phyloP scores from a whole-genome alignment of 148 eudicot species.

The Chenopodium formosanum region DNA sequence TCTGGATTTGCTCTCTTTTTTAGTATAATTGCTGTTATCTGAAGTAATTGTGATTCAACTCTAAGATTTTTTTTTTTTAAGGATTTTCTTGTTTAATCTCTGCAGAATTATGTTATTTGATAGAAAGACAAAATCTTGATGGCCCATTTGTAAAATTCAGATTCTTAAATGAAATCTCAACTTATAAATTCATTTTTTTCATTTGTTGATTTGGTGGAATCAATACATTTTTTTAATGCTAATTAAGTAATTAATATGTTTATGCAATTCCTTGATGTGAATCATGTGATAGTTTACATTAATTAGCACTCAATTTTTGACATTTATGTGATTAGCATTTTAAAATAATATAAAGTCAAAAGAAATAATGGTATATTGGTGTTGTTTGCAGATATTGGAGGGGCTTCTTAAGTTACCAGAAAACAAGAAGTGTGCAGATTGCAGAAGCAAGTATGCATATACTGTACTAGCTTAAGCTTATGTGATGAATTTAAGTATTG shows the following conservation, averaged over 20 bases:
- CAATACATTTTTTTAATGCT: no score
- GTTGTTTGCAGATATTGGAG: constrained; percentile 57
- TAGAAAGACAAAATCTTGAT: not conserved
- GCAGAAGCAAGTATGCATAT: constrained; percentile 60
- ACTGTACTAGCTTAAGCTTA: not conserved
- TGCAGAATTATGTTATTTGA: not conserved
- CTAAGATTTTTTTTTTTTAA: not conserved
- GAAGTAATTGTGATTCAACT: not conserved
- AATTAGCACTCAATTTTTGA: no score
- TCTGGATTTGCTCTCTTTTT: not conserved
- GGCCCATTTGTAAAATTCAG: not conserved
- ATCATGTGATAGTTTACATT: no score
- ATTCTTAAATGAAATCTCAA: no score
- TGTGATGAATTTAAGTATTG: not conserved
- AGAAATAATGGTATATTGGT: not conserved
- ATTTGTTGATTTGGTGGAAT: no score
- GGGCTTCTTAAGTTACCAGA: constrained; percentile 71
- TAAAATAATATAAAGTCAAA: no score
- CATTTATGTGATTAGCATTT: no score
- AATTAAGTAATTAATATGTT: not conserved
- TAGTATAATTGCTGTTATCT: no score
- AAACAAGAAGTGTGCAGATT: constrained; percentile 79
- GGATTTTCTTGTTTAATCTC: no score
- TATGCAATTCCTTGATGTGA: not conserved
- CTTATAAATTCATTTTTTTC: not conserved